Conservation (phyloP, 2,329 filamentous ascomycete genomes). For the Diaporthe helianthi region DNA sequence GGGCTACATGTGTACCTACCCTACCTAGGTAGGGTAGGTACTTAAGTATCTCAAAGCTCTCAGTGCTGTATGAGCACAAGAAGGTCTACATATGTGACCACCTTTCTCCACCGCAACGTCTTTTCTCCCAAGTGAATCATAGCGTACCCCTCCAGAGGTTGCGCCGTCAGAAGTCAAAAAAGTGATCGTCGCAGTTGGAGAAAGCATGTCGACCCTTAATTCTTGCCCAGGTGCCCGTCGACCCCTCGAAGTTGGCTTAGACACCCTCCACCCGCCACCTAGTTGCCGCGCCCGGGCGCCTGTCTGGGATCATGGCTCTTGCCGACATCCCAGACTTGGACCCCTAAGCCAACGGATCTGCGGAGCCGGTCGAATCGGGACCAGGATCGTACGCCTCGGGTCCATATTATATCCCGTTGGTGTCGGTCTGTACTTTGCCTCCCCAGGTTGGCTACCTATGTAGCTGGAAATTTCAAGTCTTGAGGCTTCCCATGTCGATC, state of each 20-base stretch:
- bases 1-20: too few species aligned
- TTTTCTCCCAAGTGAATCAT: not conserved
- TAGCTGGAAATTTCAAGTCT: not conserved
- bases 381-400: not conserved
- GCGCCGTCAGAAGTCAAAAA: conserved; percentile 19
- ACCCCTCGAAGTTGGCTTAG: conserved; percentile 5
- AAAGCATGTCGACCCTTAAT: conserved; percentile 10
- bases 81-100: not conserved
- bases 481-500: conserved; percentile 25
- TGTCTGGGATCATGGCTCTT: conserved; percentile 25
- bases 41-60: not conserved
- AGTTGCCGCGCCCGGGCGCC: conserved; percentile 11
- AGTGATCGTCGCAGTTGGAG: conserved; percentile 26
- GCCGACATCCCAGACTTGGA: conserved; percentile 1
- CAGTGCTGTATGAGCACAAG: not conserved
- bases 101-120: not conserved
- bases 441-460: not conserved
- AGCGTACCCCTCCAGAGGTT: not conserved
- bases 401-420: not conserved
- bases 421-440: conserved; percentile 3
- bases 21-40: too few species aligned
- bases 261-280: conserved; percentile 7
- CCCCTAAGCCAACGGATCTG: conserved; percentile 1
- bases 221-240: not conserved
- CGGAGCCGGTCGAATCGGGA: conserved; percentile 12